Conservation (phyloP, 2,329 filamentous ascomycete species). For the Thermothelomyces thermophilus region DNA sequence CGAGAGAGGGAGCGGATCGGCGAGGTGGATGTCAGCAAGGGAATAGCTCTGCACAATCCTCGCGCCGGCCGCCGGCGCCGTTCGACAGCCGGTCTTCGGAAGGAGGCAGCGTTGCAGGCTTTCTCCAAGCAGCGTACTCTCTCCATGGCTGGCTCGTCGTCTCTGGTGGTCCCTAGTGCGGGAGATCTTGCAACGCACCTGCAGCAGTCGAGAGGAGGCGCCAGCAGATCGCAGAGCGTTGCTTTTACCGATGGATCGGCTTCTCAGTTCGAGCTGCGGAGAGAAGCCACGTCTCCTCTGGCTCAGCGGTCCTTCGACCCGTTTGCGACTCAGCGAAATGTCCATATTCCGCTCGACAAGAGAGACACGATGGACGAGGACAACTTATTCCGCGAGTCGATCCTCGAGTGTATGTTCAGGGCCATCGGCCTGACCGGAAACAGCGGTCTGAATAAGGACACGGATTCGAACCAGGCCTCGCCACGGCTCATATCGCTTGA, state of each 20-base stretch:
- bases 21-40: constrained; percentile 77
- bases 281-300: constrained; percentile 39
- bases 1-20: constrained; percentile 76
- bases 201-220: constrained; percentile 58
- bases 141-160: constrained; percentile 38
- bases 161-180: constrained; percentile 51
- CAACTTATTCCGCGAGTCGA: constrained; percentile 77
- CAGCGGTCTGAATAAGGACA: constrained; percentile 57
- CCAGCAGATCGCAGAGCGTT: constrained; percentile 36
- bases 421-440: constrained; percentile 74
- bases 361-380: constrained; percentile 86
- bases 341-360: constrained; percentile 52
- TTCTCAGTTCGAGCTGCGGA: constrained; percentile 29
- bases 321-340: constrained; percentile 46
- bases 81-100: constrained; percentile 68
- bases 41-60: constrained; percentile 89
- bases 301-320: constrained; percentile 49
- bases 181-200: constrained; percentile 78
- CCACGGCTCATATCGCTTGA: constrained; percentile 81
- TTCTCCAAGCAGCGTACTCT: constrained; percentile 43
- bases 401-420: constrained; percentile 93
- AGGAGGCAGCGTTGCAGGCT: constrained; percentile 71
- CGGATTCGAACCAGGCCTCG: constrained; percentile 75
- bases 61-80: constrained; percentile 57
- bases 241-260: constrained; percentile 22